Evolutionary conservation across 148 eudicot genomes (phyloP), one percentile per base, ranked within the genome.

Genomic region (Salicornia ramosissima): DNA sequence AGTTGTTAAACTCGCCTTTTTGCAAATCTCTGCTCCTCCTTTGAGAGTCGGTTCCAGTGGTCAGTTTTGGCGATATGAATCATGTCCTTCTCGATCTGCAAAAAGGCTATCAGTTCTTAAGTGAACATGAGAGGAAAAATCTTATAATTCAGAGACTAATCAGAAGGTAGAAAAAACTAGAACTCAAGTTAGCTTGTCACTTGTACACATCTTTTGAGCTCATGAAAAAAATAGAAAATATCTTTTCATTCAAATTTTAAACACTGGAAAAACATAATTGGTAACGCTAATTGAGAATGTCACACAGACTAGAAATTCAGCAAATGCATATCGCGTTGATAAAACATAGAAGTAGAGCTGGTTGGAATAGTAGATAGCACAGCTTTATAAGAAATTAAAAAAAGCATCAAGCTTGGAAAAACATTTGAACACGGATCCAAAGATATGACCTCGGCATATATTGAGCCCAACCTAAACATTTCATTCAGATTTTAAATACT

Each of bases 351-450:
- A 36, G 7, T 31, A 72, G 22, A 60, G 25, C 46, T 21, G 53
- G 19, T 18, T 16, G n/a, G 4, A 71, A 31, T 31, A n/a, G 13
- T 42, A 18, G 13, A 31, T 61, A 4, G n/a, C 49, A 62, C n/a
- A 54, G 14, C 39, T 49, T 46, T 12, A 26, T 4, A 2, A 26
- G 6, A 49, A n/a, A 39, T 1, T 33, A 12, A 53, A 13, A n/a
- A 53, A 47, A 51, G 67, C 30, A 53, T 12, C 12, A 29, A 43
- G 36, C 34, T 22, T 71, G 18, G 51, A 26, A 24, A 61, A 90
- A 96, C 97, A 88, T 94, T 69, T 88, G 98, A 56, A 88, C 91
- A 74, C 97, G 95, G 64, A 78, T 83, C 43, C 97, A 86, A 13
- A 94, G 83, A 81, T 90, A 94, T 10, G 96, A 88, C 77, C 94